These are phyloP conservation scores for Crithidia sp. DNA, from an alignment of 208 protist genomes.

Conservation along the genomic window DNA sequence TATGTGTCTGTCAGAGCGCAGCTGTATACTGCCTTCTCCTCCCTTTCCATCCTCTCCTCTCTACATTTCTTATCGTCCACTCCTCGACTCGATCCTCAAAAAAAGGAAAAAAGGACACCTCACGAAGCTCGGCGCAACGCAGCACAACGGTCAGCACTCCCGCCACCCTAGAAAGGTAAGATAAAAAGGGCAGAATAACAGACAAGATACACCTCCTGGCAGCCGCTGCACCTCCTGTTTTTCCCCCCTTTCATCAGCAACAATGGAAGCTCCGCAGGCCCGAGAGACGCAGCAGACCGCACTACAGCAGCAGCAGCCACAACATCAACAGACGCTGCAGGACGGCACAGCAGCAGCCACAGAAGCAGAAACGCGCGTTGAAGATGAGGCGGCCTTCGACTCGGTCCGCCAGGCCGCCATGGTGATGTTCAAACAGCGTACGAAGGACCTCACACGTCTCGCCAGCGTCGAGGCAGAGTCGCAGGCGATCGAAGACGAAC, in stretches of 20 bases:
- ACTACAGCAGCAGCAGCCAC: constrained; percentile 4
- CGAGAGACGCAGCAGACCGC: constrained; percentile 20
- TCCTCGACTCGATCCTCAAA: neutral
- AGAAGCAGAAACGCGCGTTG: neutral
- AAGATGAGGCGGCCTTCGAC: constrained; percentile 57
- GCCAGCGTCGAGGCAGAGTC: constrained; percentile 38
- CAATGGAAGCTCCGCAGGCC: neutral
- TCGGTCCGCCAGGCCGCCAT: constrained; percentile 72
- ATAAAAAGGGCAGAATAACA: too few relatives aligned
- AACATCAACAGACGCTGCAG: too few relatives aligned
- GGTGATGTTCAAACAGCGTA: constrained; percentile 85
- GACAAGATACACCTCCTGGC: too few relatives aligned
- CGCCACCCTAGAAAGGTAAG: too few relatives aligned
- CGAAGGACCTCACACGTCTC: constrained; percentile 79
- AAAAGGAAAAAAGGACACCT: neutral
- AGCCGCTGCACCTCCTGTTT: too few relatives aligned
- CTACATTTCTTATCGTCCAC: too few relatives aligned
- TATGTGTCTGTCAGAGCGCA: neutral
- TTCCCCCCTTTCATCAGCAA: too few relatives aligned
- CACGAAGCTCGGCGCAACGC: too few relatives aligned
- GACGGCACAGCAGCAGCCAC: neutral
- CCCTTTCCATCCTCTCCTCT: too few relatives aligned
- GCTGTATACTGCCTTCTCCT: too few relatives aligned
- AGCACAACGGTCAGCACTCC: too few relatives aligned
- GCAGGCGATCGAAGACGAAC: constrained; percentile 25